Base-by-base conservation (phyloP, 805 yeast genomes). In the Saccharomycopsis javanensis region DNA sequence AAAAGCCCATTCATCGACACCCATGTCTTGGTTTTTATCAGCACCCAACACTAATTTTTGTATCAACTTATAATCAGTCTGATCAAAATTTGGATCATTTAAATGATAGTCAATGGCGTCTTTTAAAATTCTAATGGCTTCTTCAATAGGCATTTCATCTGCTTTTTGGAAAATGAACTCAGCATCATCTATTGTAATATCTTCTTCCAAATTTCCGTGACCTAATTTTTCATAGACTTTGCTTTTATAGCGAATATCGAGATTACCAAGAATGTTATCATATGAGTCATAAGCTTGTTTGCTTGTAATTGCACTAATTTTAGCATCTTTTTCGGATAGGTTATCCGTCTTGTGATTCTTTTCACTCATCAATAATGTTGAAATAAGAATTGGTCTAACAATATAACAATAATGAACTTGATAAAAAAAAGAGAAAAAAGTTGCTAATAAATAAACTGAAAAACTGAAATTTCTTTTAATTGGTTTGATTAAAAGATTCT, bases 11-110 rank as follows among this genome's bases (percentile, higher is more conserved):
- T 61, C 62, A 54, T 65, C 67, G 33, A 56, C 57, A 42, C 62
- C 58, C 55, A 57, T 56, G 25, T 60, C 62, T 11, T 64, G 58
- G 55, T 64, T 64, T 31, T 65, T 56, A 53, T 64, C 65, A 3
- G 30, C 28, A 4, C 71, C 69, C 3, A 66, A 55, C 4, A 66
- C 60, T 6, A 73, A 64, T 10, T 57, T 56, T 54, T 64, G 55
- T 50, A 77, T 67, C 54, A 71, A 70, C 4, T 67, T 68, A 61
- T 71, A 71, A 45, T 73, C 75, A 1, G 63, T 66, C 1, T 56
- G 61, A 11, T 78, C 75, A 59, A 80, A 71, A 63, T 79, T 79
- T 37, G 75, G 74, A 64, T 81, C 85, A 54, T 71, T 75, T 5
- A 62, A 63, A 61, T 79, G 81, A 16, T 74, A 71, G 0, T 63